Evolutionary conservation across 768 basidiomycete genomes (phyloP), one percentile per base, ranked within the genome.

Genomic region (Phlegmacium glaucopus): DNA sequence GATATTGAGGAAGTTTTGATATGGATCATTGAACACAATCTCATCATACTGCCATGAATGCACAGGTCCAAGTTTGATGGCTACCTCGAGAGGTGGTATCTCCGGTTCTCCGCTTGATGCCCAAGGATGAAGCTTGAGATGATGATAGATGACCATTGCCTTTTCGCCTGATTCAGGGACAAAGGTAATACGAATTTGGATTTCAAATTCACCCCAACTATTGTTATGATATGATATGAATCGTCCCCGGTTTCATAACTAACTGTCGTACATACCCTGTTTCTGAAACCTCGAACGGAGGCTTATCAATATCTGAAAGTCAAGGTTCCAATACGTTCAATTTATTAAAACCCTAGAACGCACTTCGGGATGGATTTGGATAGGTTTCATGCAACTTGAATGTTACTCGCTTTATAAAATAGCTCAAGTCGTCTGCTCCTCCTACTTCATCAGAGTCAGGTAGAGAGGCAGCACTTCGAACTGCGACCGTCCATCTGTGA

Each of bases 31-130:
- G 69, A 99, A 98, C 43, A 98, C 91, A 53, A 98, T 79, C 68
- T 99, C 96, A 67, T 98, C 95, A 69, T 98, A 98, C 60, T 98
- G 95, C 94, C 95, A 99, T 0, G 92, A 89, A 63, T 96, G 89
- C 25, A 99, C 91, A 0, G 90, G 87, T 1, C 85, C 86, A 22
- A 75, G 60, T 58, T 82, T 83, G 59, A 80, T 72, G 2, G 87
- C 84, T 17, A 74, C 74, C 12, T 87, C 85, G 7, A 83, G 73
- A 4, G 85, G 75, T 1, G 85, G 83, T 3, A 85, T 79, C 45
- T 84, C 82, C 0, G 82, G 78, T 38, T 87, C 83, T 18, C 76
- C 78, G 2, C 75, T 63, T 16, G 74, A 66, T 3, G 82, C 76
- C 91, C 91, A 94, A 3, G 92, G 90, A 61, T 94, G 96, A 0